Evolutionary conservation across 371 early-diverging fungal genomes (phyloP), one percentile per base, ranked within the genome.

Genomic region (Basidiobolus meristosporus): DNA sequence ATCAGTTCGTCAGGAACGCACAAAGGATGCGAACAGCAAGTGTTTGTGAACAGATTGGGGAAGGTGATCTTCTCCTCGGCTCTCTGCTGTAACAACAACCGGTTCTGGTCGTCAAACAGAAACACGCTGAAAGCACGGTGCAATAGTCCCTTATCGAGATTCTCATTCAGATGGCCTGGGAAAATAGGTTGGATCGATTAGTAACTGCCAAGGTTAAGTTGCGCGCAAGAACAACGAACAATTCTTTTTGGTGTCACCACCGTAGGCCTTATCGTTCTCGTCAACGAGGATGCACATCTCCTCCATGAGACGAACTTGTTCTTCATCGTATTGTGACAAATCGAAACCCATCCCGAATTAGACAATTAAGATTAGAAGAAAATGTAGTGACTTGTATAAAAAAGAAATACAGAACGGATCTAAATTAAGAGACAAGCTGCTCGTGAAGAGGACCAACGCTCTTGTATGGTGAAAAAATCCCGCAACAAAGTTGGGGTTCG

Each of bases 81-180:
- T 19, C 97, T 81, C 56, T 86, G 90, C 56, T 97, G 95, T 41
- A 93, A 69, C 31, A 97, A 68, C 10, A 97, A 71, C 46, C 77
- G 65, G 30, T 65, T 61, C 43, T 88, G 73, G 6, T 50, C 44
- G 57, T 71, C 62, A 67, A 97, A 97, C 31, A 93, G 59, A 53
- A 97, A 97, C 26, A 93, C 92, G 34, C 81, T 80, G 63, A 97
- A 97, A 14, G 97, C 97, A 30, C 97, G 83, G 65, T 97, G 97
- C 42, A 97, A 67, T 28, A 87, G 63, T 2, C 88, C 85, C 39
- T 70, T 56, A 45, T 72, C 52, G 50, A 90, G 90, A 57, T 90
- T 88, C 33, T 68, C 62, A 89, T 90, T 90, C 40, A 88, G 58
- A 58, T 96, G 92, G 58, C 84, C 85, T 84, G 43, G n/a, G 20